Evolutionary conservation across 1,139 yeast genomes (phyloP).

Genomic region (Zygosaccharomyces sapae): DNA sequence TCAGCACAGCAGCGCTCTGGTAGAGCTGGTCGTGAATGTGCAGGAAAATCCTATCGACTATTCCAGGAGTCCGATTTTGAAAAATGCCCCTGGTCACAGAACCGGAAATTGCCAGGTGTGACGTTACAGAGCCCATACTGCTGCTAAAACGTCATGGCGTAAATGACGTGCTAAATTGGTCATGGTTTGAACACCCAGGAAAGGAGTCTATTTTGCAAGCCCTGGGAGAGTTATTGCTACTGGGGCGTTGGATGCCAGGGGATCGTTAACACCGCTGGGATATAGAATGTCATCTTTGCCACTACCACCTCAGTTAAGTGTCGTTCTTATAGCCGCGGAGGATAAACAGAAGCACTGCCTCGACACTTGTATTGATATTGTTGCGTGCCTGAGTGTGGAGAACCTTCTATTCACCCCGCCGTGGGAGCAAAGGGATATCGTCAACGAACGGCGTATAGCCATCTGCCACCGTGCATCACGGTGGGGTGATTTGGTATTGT

Average conservation of each 20-base stretch:
- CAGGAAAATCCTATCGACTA: constrained; percentile 84
- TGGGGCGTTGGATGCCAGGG: constrained; percentile 74
- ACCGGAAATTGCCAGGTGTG: constrained; percentile 86
- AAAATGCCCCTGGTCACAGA: constrained; percentile 74
- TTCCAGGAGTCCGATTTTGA: constrained; percentile 69
- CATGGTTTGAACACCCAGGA: constrained; percentile 92
- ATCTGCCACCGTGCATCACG: constrained; percentile 65
- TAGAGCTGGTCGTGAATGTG: constrained; percentile 96
- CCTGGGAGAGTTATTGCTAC: constrained; percentile 67
- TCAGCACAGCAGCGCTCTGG: constrained; percentile 96
- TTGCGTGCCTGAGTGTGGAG: constrained; percentile 89
- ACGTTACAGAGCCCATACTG: constrained; percentile 76
- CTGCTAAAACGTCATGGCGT: constrained; percentile 81
- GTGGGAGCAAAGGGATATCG: constrained; percentile 77
- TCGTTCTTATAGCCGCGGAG: constrained; percentile 70
- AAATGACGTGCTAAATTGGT: constrained; percentile 77
- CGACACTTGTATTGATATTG: constrained; percentile 74
- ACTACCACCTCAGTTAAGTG: constrained; percentile 86
- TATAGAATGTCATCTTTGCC: constrained; percentile 84
- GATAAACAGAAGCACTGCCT: constrained; percentile 46
- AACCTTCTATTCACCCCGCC: constrained; percentile 76
- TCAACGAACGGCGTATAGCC: constrained; percentile 53
- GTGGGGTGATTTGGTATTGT: constrained; percentile 78
- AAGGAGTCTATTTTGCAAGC: constrained; percentile 72
- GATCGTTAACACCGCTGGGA: constrained; percentile 74